These are phyloP conservation scores for Xylariaceae sp. DNA, from an alignment of 2,329 filamentous ascomycete species.

Conservation along the genomic window DNA sequence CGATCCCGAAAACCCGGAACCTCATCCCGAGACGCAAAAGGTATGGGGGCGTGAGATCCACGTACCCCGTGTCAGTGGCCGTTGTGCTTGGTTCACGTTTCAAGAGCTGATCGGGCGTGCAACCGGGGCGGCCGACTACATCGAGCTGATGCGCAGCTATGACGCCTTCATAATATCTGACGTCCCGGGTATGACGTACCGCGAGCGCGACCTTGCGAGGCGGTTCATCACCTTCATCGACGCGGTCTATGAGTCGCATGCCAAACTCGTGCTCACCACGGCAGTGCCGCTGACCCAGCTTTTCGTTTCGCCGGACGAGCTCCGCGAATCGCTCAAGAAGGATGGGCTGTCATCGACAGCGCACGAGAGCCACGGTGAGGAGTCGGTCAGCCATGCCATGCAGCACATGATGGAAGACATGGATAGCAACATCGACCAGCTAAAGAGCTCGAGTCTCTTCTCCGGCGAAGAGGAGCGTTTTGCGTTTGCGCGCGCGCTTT, in stretches of 20 bases:
- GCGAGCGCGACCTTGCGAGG: conserved; percentile 78
- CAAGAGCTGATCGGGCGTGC: conserved; percentile 83
- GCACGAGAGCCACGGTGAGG: conserved; percentile 32
- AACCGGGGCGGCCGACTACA: conserved; percentile 89
- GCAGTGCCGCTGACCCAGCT: conserved; percentile 79
- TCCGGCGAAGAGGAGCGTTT: conserved; percentile 94
- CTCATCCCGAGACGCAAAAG: conserved; percentile 70
- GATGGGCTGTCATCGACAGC: conserved; percentile 35
- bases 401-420: conserved; percentile 81
- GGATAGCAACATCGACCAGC: conserved; percentile 73
- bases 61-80: conserved; percentile 82
- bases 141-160: conserved; percentile 85
- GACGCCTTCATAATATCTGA: conserved; percentile 89
- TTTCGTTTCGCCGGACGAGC: conserved; percentile 70
- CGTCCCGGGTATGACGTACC: conserved; percentile 85
- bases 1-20: conserved; percentile 68
- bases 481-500: conserved; percentile 86
- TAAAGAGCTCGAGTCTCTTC: conserved; percentile 84
- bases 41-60: conserved; percentile 91
- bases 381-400: conserved; percentile 60
- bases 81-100: conserved; percentile 87
- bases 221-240: conserved; percentile 98
- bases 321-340: conserved; percentile 54
- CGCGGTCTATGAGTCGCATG: conserved; percentile 85
- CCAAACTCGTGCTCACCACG: conserved; percentile 92